phyloP scores from a whole-genome alignment of 228 moss, liverwort and hornwort species.

The Sphagnum magellanicum region DNA sequence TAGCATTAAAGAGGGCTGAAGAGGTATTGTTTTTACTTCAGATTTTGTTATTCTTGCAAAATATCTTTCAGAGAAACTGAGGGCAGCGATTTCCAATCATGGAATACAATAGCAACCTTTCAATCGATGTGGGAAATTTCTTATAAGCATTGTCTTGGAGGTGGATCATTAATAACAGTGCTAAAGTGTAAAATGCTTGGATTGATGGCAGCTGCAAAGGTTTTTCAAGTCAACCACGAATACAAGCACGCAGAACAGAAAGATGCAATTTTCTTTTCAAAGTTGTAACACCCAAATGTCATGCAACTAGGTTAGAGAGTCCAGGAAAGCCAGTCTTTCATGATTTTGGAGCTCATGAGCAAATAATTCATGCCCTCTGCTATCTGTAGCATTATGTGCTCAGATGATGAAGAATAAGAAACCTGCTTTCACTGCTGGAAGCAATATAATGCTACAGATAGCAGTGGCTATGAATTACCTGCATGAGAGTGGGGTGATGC shows the following conservation, averaged over 20 bases:
- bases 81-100: no score
- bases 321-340: slow-evolving; percentile 17
- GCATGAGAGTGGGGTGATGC: slow-evolving; percentile 28
- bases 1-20: no score
- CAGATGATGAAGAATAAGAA: slow-evolving; percentile 5
- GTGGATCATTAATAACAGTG: slow-evolving; percentile 23
- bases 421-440: slow-evolving; percentile 21
- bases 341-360: slow-evolving; percentile 30
- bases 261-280: slow-evolving; percentile 18
- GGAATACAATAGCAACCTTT: no score
- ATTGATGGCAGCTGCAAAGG: slow-evolving; percentile 23
- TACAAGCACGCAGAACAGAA: slow-evolving; percentile 16
- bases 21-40: no score
- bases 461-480: slow-evolving; percentile 45
- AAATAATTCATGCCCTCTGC: slow-evolving; percentile 7
- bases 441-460: slow-evolving; percentile 30
- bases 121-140: no score
- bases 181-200: slow-evolving; percentile 47
- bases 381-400: slow-evolving; percentile 4
- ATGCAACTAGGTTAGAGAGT: slow-evolving; percentile 30
- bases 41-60: no score
- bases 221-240: slow-evolving; percentile 12
- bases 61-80: no score
- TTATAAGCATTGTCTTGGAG: slow-evolving; percentile 4
- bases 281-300: slow-evolving; percentile 27